Evolutionary conservation across 2,329 filamentous ascomycete genomes (phyloP), one percentile per base, ranked within the genome.

Genomic region (Alternaria triticina): DNA sequence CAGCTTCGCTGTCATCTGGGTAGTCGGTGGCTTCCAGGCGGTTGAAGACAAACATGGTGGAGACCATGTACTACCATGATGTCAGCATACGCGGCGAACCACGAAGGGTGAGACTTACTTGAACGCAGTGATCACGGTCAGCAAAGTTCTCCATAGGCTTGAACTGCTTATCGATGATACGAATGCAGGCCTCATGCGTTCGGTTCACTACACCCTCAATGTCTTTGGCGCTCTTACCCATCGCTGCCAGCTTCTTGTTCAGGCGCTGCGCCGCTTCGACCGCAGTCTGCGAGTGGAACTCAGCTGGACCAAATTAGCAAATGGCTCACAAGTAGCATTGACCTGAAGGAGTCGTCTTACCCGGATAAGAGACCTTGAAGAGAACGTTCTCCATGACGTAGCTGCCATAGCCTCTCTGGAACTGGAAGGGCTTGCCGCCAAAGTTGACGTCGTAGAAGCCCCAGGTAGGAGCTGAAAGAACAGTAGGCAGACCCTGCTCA

Each of bases 321-420:
- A 50, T 6, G 1, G 28, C 15, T 8, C 30, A 36, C 23, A 27
- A 23, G 10, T 28, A 20, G 9, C 13, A 27, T 13, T 7, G 28
- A n/a, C 27, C 17, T 20, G 52, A 55, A 61, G 54, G 17, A 27
- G 33, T 40, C 77, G 33, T n/a, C 87, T 80, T 85, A 93, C 92
- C 92, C 78, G 95, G 95, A 82, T 97, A 98, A 49, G 96, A 99
- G 65, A 99, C 96, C 89, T 99, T 99, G 91, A 99, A 99, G 69
- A 99, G 90, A 65, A 99, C 94, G 78, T 98, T 99, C 89, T 99
- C 96, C 96, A 99, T 99, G 71, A 99, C 96, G 82, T 99, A 99
- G 86, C 92, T 97, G 79, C 94, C 95, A 79, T 99, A 99, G 62
- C 91, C 89, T 67, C 96, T 90, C 86, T 98, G 95, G 87, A 97